phyloP scores from a whole-genome alignment of 148 eudicot genomes.

The Diospyros lotus region DNA sequence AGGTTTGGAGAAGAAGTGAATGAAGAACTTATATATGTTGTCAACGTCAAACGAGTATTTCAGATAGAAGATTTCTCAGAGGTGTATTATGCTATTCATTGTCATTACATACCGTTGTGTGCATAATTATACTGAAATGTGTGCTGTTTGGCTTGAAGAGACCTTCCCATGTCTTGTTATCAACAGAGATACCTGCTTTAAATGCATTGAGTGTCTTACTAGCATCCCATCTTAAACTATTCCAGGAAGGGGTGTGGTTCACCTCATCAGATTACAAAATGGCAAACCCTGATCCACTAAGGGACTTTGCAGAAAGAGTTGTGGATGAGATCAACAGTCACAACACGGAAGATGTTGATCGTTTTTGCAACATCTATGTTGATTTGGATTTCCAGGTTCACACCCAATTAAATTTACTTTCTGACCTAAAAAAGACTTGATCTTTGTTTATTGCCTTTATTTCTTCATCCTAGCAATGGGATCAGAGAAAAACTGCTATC shows the following conservation, averaged over 20 bases:
- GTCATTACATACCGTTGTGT: constrained; percentile 4
- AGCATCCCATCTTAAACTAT: constrained; percentile 3
- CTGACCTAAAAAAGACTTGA: neutral
- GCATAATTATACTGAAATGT: constrained; percentile 4
- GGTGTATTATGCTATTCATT: constrained; percentile 38
- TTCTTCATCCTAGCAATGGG: neutral
- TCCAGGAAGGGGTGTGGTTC: constrained; percentile 86
- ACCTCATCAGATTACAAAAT: constrained; percentile 61
- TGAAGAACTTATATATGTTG: constrained; percentile 51
- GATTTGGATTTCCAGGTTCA: constrained; percentile 72
- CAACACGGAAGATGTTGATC: constrained; percentile 77
- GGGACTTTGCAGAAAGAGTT: constrained; percentile 69
- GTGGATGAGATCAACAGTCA: constrained; percentile 66
- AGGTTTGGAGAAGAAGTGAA: constrained; percentile 67
- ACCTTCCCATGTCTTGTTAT: neutral
- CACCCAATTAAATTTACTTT: neutral
- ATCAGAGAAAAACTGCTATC: neutral
- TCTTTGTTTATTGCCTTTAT: neutral
- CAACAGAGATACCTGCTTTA: neutral
- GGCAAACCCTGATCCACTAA: constrained; percentile 87
- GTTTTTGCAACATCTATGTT: constrained; percentile 78
- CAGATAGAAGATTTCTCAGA: constrained; percentile 87
- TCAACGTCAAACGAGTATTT: constrained; percentile 76
- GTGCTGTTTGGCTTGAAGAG: neutral
- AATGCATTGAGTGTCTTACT: neutral